Conservation (phyloP, 495 filamentous ascomycete species). For the Letharia columbiana region DNA sequence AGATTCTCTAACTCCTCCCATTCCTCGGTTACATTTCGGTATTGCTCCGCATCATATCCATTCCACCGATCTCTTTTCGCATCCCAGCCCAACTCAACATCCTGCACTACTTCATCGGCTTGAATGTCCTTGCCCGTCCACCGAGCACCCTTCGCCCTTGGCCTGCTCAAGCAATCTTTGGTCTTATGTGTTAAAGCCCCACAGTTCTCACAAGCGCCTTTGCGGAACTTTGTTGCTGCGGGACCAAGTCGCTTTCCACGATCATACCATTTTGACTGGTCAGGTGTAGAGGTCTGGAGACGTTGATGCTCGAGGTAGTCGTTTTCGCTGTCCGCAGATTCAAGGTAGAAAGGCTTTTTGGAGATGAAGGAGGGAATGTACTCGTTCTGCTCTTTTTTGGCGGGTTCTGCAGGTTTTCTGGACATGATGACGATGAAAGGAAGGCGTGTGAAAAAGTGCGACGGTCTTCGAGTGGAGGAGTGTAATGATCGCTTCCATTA, state of each 20-base stretch:
- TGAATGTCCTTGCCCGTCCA: slow-evolving; percentile 92
- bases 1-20: slow-evolving; percentile 79
- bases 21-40: slow-evolving; percentile 74
- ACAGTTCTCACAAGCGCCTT: slow-evolving; percentile 97
- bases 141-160: slow-evolving; percentile 80
- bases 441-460: background rate
- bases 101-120: slow-evolving; percentile 80
- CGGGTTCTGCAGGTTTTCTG: slow-evolving; percentile 44
- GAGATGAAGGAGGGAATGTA: slow-evolving; percentile 98
- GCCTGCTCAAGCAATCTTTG: slow-evolving; percentile 85
- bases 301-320: slow-evolving; percentile 98
- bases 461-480: background rate
- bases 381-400: slow-evolving; percentile 81
- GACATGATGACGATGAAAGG: slow-evolving; percentile 30
- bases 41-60: slow-evolving; percentile 85
- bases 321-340: slow-evolving; percentile 63
- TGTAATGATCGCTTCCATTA: background rate
- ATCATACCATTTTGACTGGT: slow-evolving; percentile 82
- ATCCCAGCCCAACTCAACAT: slow-evolving; percentile 86
- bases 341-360: slow-evolving; percentile 94
- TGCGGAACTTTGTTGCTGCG: slow-evolving; percentile 90
- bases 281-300: slow-evolving; percentile 54
- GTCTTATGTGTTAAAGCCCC: slow-evolving; percentile 93
- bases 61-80: slow-evolving; percentile 99
- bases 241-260: slow-evolving; percentile 71